Base-by-base conservation (phyloP, 495 filamentous ascomycete genomes). In the Xylaria curta region DNA sequence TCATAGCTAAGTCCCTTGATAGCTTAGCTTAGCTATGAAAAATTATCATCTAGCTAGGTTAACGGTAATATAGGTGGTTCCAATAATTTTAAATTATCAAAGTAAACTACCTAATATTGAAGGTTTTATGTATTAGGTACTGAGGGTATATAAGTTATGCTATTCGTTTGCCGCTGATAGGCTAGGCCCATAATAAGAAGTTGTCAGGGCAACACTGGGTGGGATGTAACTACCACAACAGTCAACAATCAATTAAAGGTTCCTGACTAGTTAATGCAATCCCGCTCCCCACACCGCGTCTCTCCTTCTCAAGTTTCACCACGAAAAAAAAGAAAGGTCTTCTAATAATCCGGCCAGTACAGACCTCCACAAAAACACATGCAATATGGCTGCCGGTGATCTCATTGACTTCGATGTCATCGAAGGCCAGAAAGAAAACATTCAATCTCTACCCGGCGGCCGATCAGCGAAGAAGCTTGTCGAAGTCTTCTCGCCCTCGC, bases 391-490 rank as follows among this genome's bases (percentile, higher is more conserved):
- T 71, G 81, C 78, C 68, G 83, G 84, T 69, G 83, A 87, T 78
- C 75, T 85, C 19, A 93, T 97, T 78, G 89, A 97, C 81, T 98
- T 99, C 85, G 92, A 97, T 72, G 89, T 98, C 72, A 98, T 99
- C 82, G 96, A 99, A 80, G 87, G 87, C 54, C 94, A 97, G 77
- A 99, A 99, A 82, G 96, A 99, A 82, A 98, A 99, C 78, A 97
- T 98, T 53, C 94, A 97, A 78, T 91, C 95, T 15, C 87, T 98
- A 49, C 93, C 97, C 2, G 91, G 93, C 60, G 96, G 96, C 46
- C 90, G 96, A 66, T 98, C 95, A 40, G 96, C 96, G 19, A 91
- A 91, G 82, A 93, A 94, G 21, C 90, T 99, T 40, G 95, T 91
- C n/a, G 88, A 90, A 49, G 89, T 95, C 61, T 96, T 94, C 83